These are phyloP conservation scores for Fraxinus cuspidata DNA, from an alignment of 257 asterid genomes.

Conservation along the genomic window DNA sequence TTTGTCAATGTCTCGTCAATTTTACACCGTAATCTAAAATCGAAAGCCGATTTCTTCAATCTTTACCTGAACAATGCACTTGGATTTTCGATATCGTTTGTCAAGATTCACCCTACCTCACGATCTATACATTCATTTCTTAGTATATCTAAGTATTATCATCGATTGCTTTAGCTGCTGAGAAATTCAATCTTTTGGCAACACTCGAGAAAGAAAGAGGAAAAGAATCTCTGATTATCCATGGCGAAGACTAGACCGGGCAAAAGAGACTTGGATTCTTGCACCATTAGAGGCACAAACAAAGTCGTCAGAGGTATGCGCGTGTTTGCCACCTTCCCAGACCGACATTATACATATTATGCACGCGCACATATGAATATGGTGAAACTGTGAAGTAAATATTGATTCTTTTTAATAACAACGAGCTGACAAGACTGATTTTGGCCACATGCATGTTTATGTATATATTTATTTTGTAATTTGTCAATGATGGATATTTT, in stretches of 20 bases:
- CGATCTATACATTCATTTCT: neutral
- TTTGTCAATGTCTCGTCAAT: constrained; percentile 17
- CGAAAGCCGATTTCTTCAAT: neutral
- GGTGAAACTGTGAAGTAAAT: constrained; percentile 1
- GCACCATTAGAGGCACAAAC: constrained; percentile 60
- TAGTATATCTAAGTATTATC: neutral
- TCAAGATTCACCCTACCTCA: constrained; percentile 4
- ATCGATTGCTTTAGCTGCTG: constrained; percentile 2
- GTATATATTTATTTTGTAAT: neutral
- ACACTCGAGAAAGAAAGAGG: constrained; percentile 12
- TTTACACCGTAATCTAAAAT: constrained; percentile 18
- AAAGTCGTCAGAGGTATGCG: constrained; percentile 55
- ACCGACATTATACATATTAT: neutral
- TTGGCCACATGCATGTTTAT: constrained; percentile 30
- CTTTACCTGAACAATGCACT: constrained; percentile 16
- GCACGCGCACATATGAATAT: neutral
- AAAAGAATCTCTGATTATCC: constrained; percentile 16
- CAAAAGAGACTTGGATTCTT: constrained; percentile 43
- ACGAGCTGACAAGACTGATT: constrained; percentile 10
- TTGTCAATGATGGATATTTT: neutral
- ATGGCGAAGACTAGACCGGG: constrained; percentile 59
- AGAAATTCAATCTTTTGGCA: neutral
- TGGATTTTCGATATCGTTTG: constrained; percentile 13
- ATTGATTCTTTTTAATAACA: constrained; percentile 14
- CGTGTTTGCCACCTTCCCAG: neutral